Conservation (phyloP, 441 rosid species). For the Erodium texanum region DNA sequence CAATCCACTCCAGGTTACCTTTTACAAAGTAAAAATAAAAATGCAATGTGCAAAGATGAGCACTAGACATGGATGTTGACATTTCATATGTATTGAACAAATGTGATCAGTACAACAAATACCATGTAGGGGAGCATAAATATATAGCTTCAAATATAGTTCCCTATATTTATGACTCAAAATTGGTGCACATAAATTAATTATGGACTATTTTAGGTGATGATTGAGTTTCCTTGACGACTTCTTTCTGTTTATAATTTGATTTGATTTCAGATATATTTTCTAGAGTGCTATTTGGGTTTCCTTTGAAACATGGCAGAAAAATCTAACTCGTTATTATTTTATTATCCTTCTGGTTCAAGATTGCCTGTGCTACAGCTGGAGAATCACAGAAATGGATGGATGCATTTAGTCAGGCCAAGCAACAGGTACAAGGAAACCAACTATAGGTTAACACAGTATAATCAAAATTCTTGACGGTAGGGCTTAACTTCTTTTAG, state of each 20-base stretch:
- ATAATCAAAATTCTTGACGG: neutral
- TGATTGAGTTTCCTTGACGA: neutral
- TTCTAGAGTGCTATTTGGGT: neutral
- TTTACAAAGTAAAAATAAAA: neutral
- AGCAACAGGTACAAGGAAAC: conserved; percentile 63
- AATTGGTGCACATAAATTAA: too few relatives aligned
- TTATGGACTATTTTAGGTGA: neutral
- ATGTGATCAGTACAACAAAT: neutral
- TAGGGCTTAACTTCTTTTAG: neutral
- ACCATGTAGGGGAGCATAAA: neutral
- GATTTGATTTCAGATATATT: conserved; percentile 1
- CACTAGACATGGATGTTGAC: neutral
- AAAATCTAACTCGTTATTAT: conserved; percentile 10
- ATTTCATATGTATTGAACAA: conserved; percentile 3
- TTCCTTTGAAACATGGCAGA: conserved; percentile 5
- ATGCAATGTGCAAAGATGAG: neutral
- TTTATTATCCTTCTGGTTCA: conserved; percentile 20
- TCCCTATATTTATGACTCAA: neutral
- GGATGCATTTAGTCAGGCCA: conserved; percentile 91
- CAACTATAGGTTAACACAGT: conserved; percentile 7
- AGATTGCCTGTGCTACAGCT: conserved; percentile 92
- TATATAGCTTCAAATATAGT: neutral
- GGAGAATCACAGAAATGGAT: conserved; percentile 85
- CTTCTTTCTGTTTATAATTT: neutral
- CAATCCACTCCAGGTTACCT: neutral